Evolutionary conservation across 164 flowering plant species (phyloP).

Genomic region (Platanus orientalis): DNA sequence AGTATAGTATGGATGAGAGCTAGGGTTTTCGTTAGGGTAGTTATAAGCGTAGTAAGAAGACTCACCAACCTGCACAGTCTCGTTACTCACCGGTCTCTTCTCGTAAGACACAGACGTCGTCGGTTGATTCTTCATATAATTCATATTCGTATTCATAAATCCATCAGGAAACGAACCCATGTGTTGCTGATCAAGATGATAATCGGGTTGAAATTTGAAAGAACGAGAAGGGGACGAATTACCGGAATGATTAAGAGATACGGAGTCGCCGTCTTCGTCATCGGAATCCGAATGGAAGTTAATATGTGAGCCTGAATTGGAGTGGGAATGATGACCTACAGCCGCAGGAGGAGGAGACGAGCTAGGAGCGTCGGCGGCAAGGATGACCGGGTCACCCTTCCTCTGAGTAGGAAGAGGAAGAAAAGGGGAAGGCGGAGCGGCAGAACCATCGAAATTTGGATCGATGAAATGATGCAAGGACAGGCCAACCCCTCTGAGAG

Average conservation of each 20-base stretch:
- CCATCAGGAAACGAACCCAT: slow-evolving; percentile 8
- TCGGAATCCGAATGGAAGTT: slow-evolving; percentile 17
- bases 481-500: slow-evolving; percentile 42
- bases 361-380: not conserved
- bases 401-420: slow-evolving; percentile 26
- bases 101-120: slow-evolving; percentile 59
- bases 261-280: slow-evolving; percentile 7
- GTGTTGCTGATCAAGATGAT: slow-evolving; percentile 16
- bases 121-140: slow-evolving; percentile 59
- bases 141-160: slow-evolving; percentile 52
- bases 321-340: slow-evolving; percentile 6
- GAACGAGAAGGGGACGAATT: slow-evolving; percentile 5
- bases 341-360: not conserved
- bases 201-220: not conserved
- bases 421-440: slow-evolving; percentile 14
- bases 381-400: slow-evolving; percentile 10
- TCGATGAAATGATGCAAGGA: slow-evolving; percentile 38
- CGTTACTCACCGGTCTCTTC: slow-evolving; percentile 52
- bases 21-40: not conserved
- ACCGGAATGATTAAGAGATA: slow-evolving; percentile 9
- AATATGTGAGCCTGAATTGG: slow-evolving; percentile 17
- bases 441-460: slow-evolving; percentile 16
- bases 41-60: slow-evolving; percentile 26
- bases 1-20: not conserved
- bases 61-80: slow-evolving; percentile 43